Conservation (phyloP, 352 stramenopile genomes). For the Phytophthora crassamura region DNA sequence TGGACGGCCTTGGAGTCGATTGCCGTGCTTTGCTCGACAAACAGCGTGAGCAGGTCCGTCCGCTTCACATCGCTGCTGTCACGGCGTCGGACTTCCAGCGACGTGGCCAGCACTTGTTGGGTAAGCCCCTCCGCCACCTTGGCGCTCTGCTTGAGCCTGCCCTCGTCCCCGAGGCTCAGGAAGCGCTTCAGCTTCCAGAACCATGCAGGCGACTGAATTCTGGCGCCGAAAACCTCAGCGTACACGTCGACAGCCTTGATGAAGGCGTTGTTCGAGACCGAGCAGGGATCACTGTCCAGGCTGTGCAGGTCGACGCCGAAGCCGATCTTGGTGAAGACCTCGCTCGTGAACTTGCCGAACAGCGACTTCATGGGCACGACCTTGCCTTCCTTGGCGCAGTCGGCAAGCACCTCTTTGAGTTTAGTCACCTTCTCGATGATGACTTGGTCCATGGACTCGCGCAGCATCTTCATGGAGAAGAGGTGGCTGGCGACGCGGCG, state of each 20-base stretch:
- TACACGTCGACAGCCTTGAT: slow-evolving; percentile 47
- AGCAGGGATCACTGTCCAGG: slow-evolving; percentile 24
- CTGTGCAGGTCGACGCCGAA: slow-evolving; percentile 65
- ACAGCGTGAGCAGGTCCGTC: slow-evolving; percentile 45
- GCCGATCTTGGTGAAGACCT: slow-evolving; percentile 75
- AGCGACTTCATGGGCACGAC: slow-evolving; percentile 45
- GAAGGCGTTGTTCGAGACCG: slow-evolving; percentile 37
- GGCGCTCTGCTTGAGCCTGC: slow-evolving; percentile 28
- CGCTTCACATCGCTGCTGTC: slow-evolving; percentile 21
- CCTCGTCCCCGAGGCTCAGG: slow-evolving; percentile 32
- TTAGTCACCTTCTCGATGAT: slow-evolving; percentile 36
- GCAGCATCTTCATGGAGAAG: slow-evolving; percentile 51
- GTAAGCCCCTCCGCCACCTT: slow-evolving; percentile 37
- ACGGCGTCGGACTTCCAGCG: slow-evolving; percentile 30
- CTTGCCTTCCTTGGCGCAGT: slow-evolving; percentile 11
- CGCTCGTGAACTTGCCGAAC: slow-evolving; percentile 63
- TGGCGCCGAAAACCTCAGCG: slow-evolving; percentile 21
- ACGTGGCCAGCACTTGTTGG: slow-evolving; percentile 42
- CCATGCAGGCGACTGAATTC: slow-evolving; percentile 42
- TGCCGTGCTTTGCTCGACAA: slow-evolving; percentile 33
- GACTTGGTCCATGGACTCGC: slow-evolving; percentile 36
- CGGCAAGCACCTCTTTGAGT: slow-evolving; percentile 35
- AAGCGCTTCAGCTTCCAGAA: slow-evolving; percentile 45
- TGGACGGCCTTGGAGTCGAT: slow-evolving; percentile 45
- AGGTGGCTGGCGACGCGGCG: slow-evolving; percentile 78